Percentiles rank a stretch among this genome's conserved stretches.
phyloP scores from a whole-genome alignment of 2,329 filamentous ascomycete genomes.

The Dactylellina drechsleri region DNA sequence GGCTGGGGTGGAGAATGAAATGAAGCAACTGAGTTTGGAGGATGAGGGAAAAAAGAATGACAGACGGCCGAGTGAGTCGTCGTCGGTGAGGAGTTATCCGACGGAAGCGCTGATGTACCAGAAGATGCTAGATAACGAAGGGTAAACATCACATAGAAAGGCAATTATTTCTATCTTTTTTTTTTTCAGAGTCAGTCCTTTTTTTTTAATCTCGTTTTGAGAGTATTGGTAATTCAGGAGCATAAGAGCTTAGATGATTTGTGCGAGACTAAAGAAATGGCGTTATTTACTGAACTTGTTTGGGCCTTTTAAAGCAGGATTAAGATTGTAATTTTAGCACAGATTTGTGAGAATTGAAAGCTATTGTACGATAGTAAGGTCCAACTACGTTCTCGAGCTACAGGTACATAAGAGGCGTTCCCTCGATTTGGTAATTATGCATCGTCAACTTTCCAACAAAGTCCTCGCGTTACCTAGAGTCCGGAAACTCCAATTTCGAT shows the following conservation, averaged over 20 bases:
- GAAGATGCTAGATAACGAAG: constrained; percentile 39
- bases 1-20: constrained; percentile 36
- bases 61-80: constrained; percentile 23
- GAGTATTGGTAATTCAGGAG: neutral
- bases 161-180: neutral
- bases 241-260: constrained; percentile 9
- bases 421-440: too few relatives aligned
- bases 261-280: constrained; percentile 5
- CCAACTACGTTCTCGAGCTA: too few relatives aligned
- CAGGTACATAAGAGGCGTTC: too few relatives aligned
- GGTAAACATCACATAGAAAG: neutral
- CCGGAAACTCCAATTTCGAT: too few relatives aligned
- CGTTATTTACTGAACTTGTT: neutral
- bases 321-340: too few relatives aligned
- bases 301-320: too few relatives aligned
- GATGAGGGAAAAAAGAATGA: constrained; percentile 4
- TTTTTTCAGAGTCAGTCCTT: neutral
- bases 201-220: neutral
- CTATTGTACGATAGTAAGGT: too few relatives aligned
- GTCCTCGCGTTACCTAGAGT: too few relatives aligned
- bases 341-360: too few relatives aligned
- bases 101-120: constrained; percentile 52
- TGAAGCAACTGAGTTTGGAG: constrained; percentile 38
- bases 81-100: constrained; percentile 40
- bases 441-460: too few relatives aligned